Evolutionary conservation across 2,329 filamentous ascomycete species (phyloP).

Genomic region (Lecanicillium sp.): DNA sequence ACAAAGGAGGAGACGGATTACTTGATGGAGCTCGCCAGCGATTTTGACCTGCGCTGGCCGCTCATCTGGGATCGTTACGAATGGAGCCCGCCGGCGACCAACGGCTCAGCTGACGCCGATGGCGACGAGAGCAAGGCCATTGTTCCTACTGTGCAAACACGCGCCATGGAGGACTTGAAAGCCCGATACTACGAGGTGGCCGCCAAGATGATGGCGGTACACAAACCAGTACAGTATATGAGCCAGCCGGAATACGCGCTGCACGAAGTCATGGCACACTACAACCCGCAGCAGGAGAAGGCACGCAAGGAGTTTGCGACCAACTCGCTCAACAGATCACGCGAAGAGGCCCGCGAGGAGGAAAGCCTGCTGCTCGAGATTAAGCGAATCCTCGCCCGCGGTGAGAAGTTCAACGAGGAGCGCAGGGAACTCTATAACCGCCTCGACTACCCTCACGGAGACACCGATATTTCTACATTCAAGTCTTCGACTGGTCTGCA

Average conservation of each 20-base stretch:
- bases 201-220: conserved; percentile 70
- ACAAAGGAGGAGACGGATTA: conserved; percentile 92
- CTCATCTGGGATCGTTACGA: conserved; percentile 92
- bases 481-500: conserved; percentile 75
- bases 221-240: conserved; percentile 81
- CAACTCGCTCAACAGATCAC: conserved; percentile 68
- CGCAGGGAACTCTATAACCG: conserved; percentile 79
- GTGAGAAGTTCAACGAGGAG: conserved; percentile 80
- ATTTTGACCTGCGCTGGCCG: conserved; percentile 85
- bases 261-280: conserved; percentile 81
- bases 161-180: conserved; percentile 87
- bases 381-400: conserved; percentile 81
- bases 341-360: conserved; percentile 88
- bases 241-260: conserved; percentile 72
- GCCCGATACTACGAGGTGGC: conserved; percentile 83
- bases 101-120: conserved; percentile 36
- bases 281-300: conserved; percentile 72
- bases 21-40: conserved; percentile 63
- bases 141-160: conserved; percentile 42
- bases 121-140: conserved; percentile 45
- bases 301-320: conserved; percentile 79
- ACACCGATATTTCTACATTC: conserved; percentile 68
- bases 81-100: conserved; percentile 43
- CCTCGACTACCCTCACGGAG: conserved; percentile 68
- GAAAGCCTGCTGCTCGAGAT: conserved; percentile 83